Conservation (phyloP, 768 basidiomycete species). For the Rhodotorula kratochvilovae region DNA sequence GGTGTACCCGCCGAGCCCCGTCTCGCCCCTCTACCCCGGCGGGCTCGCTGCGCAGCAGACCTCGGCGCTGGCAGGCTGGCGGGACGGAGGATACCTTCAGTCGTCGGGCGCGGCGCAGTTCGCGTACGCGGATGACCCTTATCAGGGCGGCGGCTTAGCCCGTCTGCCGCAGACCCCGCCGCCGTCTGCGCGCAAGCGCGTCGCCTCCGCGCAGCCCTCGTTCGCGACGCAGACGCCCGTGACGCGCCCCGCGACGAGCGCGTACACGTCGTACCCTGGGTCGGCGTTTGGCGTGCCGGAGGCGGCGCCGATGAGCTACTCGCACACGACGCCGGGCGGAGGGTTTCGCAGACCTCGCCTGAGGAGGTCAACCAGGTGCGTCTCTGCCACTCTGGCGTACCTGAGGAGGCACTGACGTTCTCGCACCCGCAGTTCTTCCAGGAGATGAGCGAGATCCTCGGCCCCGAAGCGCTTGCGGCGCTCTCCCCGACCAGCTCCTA, state of each 20-base stretch:
- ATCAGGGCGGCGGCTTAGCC: too few relatives aligned
- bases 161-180: background rate
- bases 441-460: slow-evolving; percentile 32
- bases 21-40: background rate
- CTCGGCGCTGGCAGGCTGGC: background rate
- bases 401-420: background rate
- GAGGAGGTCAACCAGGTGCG: slow-evolving; percentile 21
- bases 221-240: background rate
- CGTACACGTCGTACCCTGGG: background rate
- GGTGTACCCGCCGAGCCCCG: background rate
- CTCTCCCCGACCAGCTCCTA: background rate
- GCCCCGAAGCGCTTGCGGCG: slow-evolving; percentile 1
- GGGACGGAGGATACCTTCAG: too few relatives aligned
- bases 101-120: background rate
- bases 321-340: background rate
- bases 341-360: background rate
- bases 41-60: background rate
- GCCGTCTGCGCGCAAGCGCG: background rate
- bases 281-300: background rate
- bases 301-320: background rate
- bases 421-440: slow-evolving; percentile 15
- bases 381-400: background rate
- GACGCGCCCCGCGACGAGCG: background rate
- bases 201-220: background rate
- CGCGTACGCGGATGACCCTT: background rate